phyloP scores from a whole-genome alignment of 176 grass and related monocot genomes.

The Urochloa ruziziensis region DNA sequence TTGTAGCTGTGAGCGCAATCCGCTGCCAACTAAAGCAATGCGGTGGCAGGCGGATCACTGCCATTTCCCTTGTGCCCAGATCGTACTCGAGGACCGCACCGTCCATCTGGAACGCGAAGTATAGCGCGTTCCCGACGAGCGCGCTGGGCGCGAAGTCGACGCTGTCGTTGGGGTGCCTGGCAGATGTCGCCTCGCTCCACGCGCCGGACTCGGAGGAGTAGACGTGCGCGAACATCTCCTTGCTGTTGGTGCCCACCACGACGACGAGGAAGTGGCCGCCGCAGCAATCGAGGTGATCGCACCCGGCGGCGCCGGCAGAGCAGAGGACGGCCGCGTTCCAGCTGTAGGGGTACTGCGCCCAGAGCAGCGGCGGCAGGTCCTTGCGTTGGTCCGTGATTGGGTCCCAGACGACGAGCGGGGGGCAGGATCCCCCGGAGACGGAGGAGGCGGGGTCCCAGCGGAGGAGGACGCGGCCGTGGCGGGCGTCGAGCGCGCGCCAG shows the following conservation, averaged over 20 bases:
- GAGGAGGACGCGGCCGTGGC: slow-evolving; percentile 27
- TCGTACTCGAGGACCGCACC: neutral
- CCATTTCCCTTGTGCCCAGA: neutral
- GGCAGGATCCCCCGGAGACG: neutral
- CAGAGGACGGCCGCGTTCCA: slow-evolving; percentile 23
- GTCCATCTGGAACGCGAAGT: neutral
- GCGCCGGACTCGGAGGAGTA: neutral
- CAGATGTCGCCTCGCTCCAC: neutral
- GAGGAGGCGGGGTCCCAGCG: neutral
- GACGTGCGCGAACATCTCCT: neutral
- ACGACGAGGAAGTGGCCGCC: slow-evolving; percentile 5
- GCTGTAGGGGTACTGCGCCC: neutral
- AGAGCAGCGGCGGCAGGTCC: neutral
- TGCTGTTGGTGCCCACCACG: neutral
- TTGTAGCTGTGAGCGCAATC: neutral
- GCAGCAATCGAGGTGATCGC: slow-evolving; percentile 12
- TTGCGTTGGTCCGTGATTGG: neutral
- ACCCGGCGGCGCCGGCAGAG: neutral
- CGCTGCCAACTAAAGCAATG: neutral
- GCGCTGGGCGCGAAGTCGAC: neutral
- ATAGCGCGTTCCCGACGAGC: neutral
- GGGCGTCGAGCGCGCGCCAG: neutral
- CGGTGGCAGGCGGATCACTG: neutral
- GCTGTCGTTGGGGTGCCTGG: neutral
- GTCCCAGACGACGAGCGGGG: neutral